Percentiles rank a stretch among this genome's conserved stretches.
Evolutionary conservation across 1,139 yeast genomes (phyloP).

Genomic region (Candida tunisiensis): DNA sequence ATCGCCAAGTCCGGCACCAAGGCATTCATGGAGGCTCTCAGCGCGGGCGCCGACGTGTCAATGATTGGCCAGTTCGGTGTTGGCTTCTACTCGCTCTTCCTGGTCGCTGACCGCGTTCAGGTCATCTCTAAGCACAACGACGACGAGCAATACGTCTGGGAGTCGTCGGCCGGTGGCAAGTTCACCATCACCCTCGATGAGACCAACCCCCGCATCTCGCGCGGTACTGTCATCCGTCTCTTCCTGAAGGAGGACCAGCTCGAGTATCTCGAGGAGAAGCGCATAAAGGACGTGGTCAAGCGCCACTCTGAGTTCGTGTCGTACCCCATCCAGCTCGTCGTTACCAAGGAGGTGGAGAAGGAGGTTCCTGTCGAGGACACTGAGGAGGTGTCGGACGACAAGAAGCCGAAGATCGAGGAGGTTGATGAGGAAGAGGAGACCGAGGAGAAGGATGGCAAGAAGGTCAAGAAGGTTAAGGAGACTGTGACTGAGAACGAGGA

Average conservation of each 20-base stretch:
- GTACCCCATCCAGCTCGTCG: slow-evolving; percentile 97
- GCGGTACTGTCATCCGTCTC: slow-evolving; percentile 94
- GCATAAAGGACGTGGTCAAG: slow-evolving; percentile 98
- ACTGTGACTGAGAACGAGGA: slow-evolving; percentile 84
- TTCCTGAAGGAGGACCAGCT: slow-evolving; percentile 98
- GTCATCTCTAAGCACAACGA: slow-evolving; percentile 98
- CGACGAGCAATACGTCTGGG: slow-evolving; percentile 99
- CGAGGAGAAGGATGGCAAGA: slow-evolving; percentile 41
- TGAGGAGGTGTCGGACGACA: slow-evolving; percentile 40
- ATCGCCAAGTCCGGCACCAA: slow-evolving; percentile 99
- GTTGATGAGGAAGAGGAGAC: slow-evolving; percentile 56
- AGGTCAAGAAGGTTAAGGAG: slow-evolving; percentile 77
- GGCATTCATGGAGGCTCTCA: slow-evolving; percentile 97
- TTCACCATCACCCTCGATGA: slow-evolving; percentile 92
- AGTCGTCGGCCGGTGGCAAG: slow-evolving; percentile 99
- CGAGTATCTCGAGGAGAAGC: slow-evolving; percentile 98
- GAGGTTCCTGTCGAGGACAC: slow-evolving; percentile 67
- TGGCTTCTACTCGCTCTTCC: slow-evolving; percentile 98
- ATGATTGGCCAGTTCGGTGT: slow-evolving; percentile 99
- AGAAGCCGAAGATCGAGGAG: slow-evolving; percentile 50
- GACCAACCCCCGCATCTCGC: slow-evolving; percentile 62
- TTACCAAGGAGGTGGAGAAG: slow-evolving; percentile 97
- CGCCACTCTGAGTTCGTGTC: slow-evolving; percentile 99
- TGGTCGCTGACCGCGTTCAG: slow-evolving; percentile 98
- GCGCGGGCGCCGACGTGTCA: slow-evolving; percentile 99